A percentile compares a stretch with the other conserved stretches of the same genome.
These are phyloP conservation scores for Prunus persica DNA, from an alignment of 306 rosid species.

Conservation along the genomic window Prunus_persica_NCBIv2 NC_034012.1:769501-770000, in stretches of 20 bases:
- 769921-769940: conserved; percentile 82
- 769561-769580: too few relatives aligned
- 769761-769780: conserved; percentile 6
- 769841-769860: conserved; percentile 66
- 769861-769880: conserved; percentile 76
- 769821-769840: conserved; percentile 84
- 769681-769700: too few relatives aligned
- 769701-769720: too few relatives aligned
- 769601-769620: too few relatives aligned
- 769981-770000: background rate
- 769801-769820: conserved; percentile 83
- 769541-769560: too few relatives aligned
- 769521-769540: too few relatives aligned
- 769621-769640: too few relatives aligned
- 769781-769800: conserved; percentile 47
- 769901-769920: conserved; percentile 73
- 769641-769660: too few relatives aligned
- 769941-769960: conserved; percentile 4
- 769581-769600: too few relatives aligned
- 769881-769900: conserved; percentile 87
- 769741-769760: background rate
- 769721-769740: too few relatives aligned
- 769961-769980: background rate
- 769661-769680: too few relatives aligned
- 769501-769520: background rate